A percentile compares a stretch with the other conserved stretches of the same genome.
Conservation (phyloP, 192 early-diverging fungal species). For the Linnemannia exigua region DNA sequence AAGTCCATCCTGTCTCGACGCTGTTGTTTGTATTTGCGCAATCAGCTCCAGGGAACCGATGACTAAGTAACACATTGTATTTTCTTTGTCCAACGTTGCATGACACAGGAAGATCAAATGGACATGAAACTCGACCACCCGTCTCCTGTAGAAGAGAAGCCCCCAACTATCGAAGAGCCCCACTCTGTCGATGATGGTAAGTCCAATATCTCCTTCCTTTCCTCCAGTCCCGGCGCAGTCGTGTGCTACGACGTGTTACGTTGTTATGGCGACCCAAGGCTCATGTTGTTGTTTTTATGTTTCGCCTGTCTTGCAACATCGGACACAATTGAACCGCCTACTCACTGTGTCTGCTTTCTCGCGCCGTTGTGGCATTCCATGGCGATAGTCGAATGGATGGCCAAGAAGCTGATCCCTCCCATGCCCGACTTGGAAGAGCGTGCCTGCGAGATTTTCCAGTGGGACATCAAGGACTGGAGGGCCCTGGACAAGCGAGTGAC, state of each 20-base stretch:
- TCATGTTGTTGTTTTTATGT: background rate
- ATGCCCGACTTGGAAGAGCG: slow-evolving; percentile 57
- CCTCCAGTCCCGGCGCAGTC: slow-evolving; percentile 3
- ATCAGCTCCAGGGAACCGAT: background rate
- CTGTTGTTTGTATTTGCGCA: background rate
- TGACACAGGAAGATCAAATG: slow-evolving; percentile 42
- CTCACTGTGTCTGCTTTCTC: background rate
- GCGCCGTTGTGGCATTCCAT: background rate
- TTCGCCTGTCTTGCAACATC: background rate
- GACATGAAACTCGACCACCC: slow-evolving; percentile 40
- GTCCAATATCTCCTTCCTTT: background rate
- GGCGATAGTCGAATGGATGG: slow-evolving; percentile 53
- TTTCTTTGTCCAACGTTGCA: background rate
- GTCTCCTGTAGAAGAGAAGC: slow-evolving; percentile 49
- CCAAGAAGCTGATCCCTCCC: slow-evolving; percentile 56
- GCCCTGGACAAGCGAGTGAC: slow-evolving; percentile 59
- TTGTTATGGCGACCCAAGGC: background rate
- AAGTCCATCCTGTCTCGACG: background rate
- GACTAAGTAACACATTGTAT: background rate
- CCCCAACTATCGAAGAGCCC: slow-evolving; percentile 40
- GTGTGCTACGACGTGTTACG: background rate
- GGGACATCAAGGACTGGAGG: slow-evolving; percentile 58
- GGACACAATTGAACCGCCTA: background rate
- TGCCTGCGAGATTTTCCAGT: slow-evolving; percentile 53
- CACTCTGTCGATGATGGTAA: slow-evolving; percentile 47